Evolutionary conservation across 306 rosid species (phyloP).

Genomic region (Acacia melanoxylon): DNA sequence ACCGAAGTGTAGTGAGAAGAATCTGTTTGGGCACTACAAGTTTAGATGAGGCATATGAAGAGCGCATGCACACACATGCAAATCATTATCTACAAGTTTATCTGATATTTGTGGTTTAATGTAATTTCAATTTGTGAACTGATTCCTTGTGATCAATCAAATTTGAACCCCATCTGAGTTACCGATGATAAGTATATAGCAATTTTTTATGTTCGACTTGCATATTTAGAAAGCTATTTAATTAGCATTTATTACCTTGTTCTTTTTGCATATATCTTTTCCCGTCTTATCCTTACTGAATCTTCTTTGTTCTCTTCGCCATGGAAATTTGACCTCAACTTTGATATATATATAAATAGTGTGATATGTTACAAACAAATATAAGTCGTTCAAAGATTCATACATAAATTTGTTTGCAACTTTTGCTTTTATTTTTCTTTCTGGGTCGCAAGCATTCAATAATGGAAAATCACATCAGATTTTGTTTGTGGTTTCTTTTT

Average conservation of each 20-base stretch:
- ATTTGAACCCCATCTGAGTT: neutral
- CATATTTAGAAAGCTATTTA: neutral
- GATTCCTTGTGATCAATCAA: neutral
- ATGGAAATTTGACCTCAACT: neutral
- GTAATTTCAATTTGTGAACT: neutral
- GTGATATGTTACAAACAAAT: neutral
- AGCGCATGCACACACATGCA: too few relatives aligned
- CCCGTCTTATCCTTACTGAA: neutral
- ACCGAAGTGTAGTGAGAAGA: neutral
- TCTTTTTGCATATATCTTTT: conserved; percentile 5
- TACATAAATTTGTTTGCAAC: too few relatives aligned
- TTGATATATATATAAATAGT: neutral
- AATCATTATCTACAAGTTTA: too few relatives aligned
- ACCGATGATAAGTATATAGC: neutral
- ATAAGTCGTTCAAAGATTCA: too few relatives aligned
- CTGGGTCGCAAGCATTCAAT: too few relatives aligned
- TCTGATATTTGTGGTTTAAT: neutral
- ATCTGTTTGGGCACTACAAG: neutral
- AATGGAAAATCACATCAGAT: too few relatives aligned
- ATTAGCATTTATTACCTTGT: conserved; percentile 19
- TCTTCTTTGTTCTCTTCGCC: conserved; percentile 14
- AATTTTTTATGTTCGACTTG: neutral
- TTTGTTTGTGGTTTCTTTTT: too few relatives aligned
- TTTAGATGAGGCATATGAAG: neutral
- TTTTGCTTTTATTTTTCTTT: too few relatives aligned